A percentile compares a stretch with the other conserved stretches of the same genome.
phyloP scores from a whole-genome alignment of 805 yeast genomes.

The Yarrowia phangngaensis region DNA sequence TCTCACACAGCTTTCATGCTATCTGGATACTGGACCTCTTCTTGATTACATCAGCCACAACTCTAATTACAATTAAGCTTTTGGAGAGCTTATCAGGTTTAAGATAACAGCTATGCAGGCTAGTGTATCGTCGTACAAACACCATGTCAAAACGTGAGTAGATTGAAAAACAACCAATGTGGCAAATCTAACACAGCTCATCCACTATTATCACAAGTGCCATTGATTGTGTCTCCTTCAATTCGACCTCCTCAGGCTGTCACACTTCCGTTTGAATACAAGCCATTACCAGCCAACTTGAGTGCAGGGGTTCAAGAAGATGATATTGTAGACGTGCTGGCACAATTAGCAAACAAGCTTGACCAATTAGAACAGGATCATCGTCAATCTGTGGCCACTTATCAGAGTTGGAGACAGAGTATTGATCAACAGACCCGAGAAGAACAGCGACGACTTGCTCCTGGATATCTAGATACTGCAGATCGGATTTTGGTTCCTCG shows the following conservation, averaged over 20 bases:
- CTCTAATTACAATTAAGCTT: no score
- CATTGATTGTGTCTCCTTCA: constrained; percentile 52
- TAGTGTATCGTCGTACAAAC: no score
- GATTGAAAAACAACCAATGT: no score
- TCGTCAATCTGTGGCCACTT: constrained; percentile 33
- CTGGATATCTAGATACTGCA: constrained; percentile 43
- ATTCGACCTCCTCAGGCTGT: constrained; percentile 55
- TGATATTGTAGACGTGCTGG: constrained; percentile 31
- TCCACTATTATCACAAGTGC: constrained; percentile 50
- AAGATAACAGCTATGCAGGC: no score
- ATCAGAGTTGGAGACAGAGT: constrained; percentile 39
- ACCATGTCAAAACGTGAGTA: constrained; percentile 21
- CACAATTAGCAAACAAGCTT: constrained; percentile 38
- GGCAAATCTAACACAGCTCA: constrained; percentile 35
- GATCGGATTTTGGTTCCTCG: constrained; percentile 35
- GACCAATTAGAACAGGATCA: constrained; percentile 35
- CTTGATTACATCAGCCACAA: no score
- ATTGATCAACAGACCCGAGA: constrained; percentile 31
- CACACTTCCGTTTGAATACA: constrained; percentile 50
- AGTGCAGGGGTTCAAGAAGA: constrained; percentile 33
- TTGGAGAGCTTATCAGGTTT: no score
- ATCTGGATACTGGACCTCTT: no score
- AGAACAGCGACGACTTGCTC: constrained; percentile 41
- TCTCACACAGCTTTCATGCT: no score
- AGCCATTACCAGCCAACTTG: constrained; percentile 39